Conservation (phyloP, 164 flowering plant species). For the Saururus chinensis region DNA sequence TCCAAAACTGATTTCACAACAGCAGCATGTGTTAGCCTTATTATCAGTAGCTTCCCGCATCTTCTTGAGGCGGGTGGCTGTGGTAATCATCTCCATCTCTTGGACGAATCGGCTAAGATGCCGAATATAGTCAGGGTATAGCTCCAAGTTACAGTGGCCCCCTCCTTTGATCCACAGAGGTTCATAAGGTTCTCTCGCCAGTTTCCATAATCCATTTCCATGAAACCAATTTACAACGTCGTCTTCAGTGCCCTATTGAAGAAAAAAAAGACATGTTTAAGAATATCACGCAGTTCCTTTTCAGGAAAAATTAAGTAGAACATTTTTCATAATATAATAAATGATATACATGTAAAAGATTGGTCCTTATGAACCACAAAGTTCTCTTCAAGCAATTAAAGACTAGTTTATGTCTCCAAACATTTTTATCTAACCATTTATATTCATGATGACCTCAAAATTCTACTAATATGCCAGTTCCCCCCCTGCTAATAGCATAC, state of each 20-base stretch:
- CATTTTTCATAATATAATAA: too few species aligned
- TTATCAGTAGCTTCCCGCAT: constrained; percentile 28
- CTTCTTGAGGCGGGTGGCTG: constrained; percentile 51
- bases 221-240: constrained; percentile 89
- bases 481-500: too few species aligned
- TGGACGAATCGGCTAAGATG: constrained; percentile 62
- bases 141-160: constrained; percentile 93
- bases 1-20: constrained; percentile 23
- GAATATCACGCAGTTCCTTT: too few species aligned
- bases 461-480: too few species aligned
- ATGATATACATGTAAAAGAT: too few species aligned
- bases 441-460: too few species aligned
- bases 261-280: not conserved
- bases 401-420: too few species aligned
- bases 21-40: constrained; percentile 9
- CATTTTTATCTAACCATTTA: too few species aligned
- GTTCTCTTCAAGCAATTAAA: too few species aligned
- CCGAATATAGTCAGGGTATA: constrained; percentile 87
- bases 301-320: too few species aligned
- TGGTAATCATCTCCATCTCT: constrained; percentile 77
- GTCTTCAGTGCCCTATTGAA: constrained; percentile 85
- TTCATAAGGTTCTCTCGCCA: constrained; percentile 78
- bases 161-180: constrained; percentile 97
- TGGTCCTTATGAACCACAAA: too few species aligned
- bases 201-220: constrained; percentile 75